Base-by-base conservation (phyloP, 352 stramenopile genomes). In the Thalassiosira exigua region DNA sequence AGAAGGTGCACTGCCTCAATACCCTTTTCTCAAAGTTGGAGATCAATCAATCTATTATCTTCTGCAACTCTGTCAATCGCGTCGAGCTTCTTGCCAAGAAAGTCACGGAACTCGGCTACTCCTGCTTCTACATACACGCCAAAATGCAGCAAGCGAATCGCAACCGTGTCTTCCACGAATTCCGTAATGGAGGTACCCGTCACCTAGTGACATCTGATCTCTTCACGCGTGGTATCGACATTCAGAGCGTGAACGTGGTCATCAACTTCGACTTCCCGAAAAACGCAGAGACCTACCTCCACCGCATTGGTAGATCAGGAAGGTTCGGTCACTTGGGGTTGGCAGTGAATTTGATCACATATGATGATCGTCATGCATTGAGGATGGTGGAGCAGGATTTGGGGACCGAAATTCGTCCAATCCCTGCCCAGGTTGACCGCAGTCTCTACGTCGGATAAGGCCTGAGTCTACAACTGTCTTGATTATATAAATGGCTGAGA, bases 221-320 rank as follows among this genome's bases (percentile, higher is more conserved):
- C 50, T 99, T 99, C 84, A 99, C 97, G 56, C 95, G 98, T 60
- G 98, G 98, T 83, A 99, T 99, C 64, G 97, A 99, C 84, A 99
- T 99, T 84, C 96, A 99, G 89, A 98, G 96, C 57, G 98, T 99
- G 21, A 99, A 99, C 82, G 97, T 99, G n/a, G 98, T 99, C 36
- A 99, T 99, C 88, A 99, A 99, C 90, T 99, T 99, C 84, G 98
- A 99, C 90, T 99, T 99, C 84, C 98, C 98, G 11, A 98, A 99
- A 87, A 99, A 99, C 88, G 97, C 95, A 26, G 97, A 99, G 88
- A 99, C 97, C 21, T 99, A 99, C 70, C 90, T 99, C 50, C 98
- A 99, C 84, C 95, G 98, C 52, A 99, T 99, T 73, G 98, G 98
- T 75, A 93, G 98, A 54, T 99, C 96, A 9, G 98, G 97, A 57